Percentiles rank a stretch among this genome's conserved stretches.
Conservation (phyloP, 176 grass and related monocot species). For the Cenchrus fungigraminus region DNA sequence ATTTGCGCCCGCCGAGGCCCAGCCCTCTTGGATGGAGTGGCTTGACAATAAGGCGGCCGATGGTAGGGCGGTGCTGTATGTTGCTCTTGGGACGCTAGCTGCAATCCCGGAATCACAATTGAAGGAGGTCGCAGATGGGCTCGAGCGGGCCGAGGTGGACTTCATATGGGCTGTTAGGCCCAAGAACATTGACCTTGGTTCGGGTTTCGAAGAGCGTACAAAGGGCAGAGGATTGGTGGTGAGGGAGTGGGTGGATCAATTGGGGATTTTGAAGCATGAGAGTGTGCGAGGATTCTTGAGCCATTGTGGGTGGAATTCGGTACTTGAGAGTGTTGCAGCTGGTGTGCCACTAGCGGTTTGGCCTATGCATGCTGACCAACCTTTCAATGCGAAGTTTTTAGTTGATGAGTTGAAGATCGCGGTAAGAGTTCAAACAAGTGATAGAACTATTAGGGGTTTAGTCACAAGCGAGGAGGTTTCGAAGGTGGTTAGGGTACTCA, state of each 20-base stretch:
- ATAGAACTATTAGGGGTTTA: conserved; percentile 42
- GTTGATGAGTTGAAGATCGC: conserved; percentile 66
- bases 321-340: conserved; percentile 46
- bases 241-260: conserved; percentile 70
- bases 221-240: conserved; percentile 44
- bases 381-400: conserved; percentile 47
- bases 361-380: conserved; percentile 69
- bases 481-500: conserved; percentile 14
- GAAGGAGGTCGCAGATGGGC: conserved; percentile 44
- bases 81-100: conserved; percentile 56
- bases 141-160: conserved; percentile 47
- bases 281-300: conserved; percentile 55
- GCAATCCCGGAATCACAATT: conserved; percentile 41
- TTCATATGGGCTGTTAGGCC: conserved; percentile 63
- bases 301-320: conserved; percentile 84
- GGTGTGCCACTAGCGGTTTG: conserved; percentile 58
- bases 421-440: conserved; percentile 39
- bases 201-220: conserved; percentile 43
- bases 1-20: not conserved
- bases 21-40: conserved; percentile 51
- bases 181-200: conserved; percentile 16
- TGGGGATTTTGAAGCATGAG: conserved; percentile 43
- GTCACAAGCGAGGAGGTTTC: conserved; percentile 52
- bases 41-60: conserved; percentile 39
- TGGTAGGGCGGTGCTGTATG: conserved; percentile 50